These are phyloP conservation scores for Asparagopsis taxiformis DNA, from an alignment of 31 red algal genomes.

Conservation along the genomic window DNA sequence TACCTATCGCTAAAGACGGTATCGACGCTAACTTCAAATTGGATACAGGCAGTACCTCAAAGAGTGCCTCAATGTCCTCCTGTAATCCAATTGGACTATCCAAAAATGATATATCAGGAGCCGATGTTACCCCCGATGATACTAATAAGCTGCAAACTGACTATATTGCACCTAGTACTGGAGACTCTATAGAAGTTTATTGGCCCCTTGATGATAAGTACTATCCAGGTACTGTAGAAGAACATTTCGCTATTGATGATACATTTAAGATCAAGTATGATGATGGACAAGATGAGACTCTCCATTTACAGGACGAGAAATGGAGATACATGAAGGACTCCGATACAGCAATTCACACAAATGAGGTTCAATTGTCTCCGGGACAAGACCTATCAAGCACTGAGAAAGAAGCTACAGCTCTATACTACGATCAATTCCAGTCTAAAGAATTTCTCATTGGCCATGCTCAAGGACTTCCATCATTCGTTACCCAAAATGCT, in stretches of 20 bases:
- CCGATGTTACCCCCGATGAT: not conserved
- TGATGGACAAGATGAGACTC: conserved; percentile 12
- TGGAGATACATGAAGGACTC: conserved; percentile 5
- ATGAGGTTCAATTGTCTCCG: conserved; percentile 1
- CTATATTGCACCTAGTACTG: not conserved
- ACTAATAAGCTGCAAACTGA: not conserved
- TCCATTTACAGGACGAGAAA: not conserved
- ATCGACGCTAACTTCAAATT: too few relatives aligned
- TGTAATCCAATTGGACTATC: not conserved
- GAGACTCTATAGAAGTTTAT: conserved; percentile 10
- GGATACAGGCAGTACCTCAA: too few relatives aligned
- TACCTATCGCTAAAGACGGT: too few relatives aligned
- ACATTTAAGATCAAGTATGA: conserved; percentile 1
- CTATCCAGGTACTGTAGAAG: too few relatives aligned
- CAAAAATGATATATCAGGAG: not conserved
- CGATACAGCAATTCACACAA: not conserved
- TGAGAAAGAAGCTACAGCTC: not conserved
- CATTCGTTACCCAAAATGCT: too few relatives aligned
- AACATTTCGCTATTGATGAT: too few relatives aligned
- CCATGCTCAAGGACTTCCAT: conserved; percentile 3
- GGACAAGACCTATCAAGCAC: not conserved
- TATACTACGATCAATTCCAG: not conserved
- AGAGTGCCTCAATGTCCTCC: not conserved
- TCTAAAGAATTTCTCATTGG: conserved; percentile 8
- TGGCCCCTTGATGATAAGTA: conserved; percentile 10